Evolutionary conservation across 176 grass and related monocot genomes (phyloP).

Genomic region (Lolium rigidum): DNA sequence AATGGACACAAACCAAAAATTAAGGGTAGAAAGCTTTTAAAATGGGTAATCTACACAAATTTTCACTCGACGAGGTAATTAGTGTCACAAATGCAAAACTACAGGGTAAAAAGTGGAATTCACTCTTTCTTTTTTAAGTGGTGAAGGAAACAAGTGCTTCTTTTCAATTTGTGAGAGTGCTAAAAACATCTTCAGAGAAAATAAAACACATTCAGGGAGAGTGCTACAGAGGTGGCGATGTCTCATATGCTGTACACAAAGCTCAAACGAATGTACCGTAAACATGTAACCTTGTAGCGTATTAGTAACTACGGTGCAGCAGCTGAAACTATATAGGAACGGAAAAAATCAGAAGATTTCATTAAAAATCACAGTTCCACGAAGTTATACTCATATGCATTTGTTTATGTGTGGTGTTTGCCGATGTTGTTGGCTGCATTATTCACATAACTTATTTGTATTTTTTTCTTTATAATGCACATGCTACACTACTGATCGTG

Average conservation of each 20-base stretch:
- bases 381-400: background rate
- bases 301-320: background rate
- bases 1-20: too few species aligned
- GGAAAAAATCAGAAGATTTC: background rate
- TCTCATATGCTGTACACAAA: slow-evolving; percentile 4
- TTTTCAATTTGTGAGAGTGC: background rate
- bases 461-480: background rate
- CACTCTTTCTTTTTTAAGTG: too few species aligned
- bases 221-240: slow-evolving; percentile 4
- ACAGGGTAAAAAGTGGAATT: too few species aligned
- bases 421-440: background rate
- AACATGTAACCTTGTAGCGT: too few species aligned
- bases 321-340: background rate
- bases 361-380: background rate
- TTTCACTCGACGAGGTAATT: too few species aligned
- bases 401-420: background rate
- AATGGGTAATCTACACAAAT: too few species aligned
- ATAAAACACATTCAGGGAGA: background rate
- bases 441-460: background rate
- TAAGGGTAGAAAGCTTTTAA: too few species aligned
- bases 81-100: too few species aligned
- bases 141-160: background rate
- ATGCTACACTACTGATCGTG: background rate
- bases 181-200: background rate
- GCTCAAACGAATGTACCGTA: background rate